These are phyloP conservation scores for Cyberlindnera suaveolens DNA, from an alignment of 805 yeast species.

Conservation along the genomic window DNA sequence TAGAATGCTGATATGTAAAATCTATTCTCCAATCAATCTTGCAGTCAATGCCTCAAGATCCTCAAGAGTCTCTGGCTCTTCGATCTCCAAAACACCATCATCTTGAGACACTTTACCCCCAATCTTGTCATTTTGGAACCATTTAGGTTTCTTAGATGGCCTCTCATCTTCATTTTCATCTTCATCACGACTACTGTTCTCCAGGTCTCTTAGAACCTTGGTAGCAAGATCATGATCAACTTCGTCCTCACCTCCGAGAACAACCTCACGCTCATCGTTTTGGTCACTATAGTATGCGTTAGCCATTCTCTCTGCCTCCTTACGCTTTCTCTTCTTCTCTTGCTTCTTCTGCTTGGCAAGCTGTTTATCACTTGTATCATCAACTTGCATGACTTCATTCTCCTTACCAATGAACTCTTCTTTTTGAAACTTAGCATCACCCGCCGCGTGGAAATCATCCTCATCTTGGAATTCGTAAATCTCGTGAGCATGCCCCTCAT, in stretches of 20 bases:
- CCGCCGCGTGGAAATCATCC: conserved; percentile 70
- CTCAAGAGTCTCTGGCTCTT: conserved; percentile 85
- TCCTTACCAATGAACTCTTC: conserved; percentile 61
- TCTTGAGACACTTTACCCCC: conserved; percentile 22
- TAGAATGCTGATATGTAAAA: background rate
- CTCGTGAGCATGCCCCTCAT: conserved; percentile 89
- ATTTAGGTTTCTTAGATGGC: conserved; percentile 28
- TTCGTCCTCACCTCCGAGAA: conserved; percentile 22
- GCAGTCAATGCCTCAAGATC: conserved; percentile 87
- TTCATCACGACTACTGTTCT: conserved; percentile 21
- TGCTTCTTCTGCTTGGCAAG: conserved; percentile 69
- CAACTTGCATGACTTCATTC: conserved; percentile 56
- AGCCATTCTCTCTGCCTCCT: conserved; percentile 62
- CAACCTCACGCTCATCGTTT: conserved; percentile 18
- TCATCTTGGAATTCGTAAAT: conserved; percentile 88
- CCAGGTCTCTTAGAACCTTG: conserved; percentile 24
- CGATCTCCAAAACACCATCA: conserved; percentile 53
- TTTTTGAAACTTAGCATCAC: conserved; percentile 66
- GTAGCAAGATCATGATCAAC: conserved; percentile 36
- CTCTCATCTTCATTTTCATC: conserved; percentile 23
- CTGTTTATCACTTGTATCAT: conserved; percentile 74
- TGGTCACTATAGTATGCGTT: conserved; percentile 14
- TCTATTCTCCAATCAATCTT: conserved; percentile 23
- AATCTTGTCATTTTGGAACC: conserved; percentile 31
- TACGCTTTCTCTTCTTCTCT: conserved; percentile 85